phyloP scores from a whole-genome alignment of 1,284 basidiomycete genomes.

The Coriolopsis trogii region DNA sequence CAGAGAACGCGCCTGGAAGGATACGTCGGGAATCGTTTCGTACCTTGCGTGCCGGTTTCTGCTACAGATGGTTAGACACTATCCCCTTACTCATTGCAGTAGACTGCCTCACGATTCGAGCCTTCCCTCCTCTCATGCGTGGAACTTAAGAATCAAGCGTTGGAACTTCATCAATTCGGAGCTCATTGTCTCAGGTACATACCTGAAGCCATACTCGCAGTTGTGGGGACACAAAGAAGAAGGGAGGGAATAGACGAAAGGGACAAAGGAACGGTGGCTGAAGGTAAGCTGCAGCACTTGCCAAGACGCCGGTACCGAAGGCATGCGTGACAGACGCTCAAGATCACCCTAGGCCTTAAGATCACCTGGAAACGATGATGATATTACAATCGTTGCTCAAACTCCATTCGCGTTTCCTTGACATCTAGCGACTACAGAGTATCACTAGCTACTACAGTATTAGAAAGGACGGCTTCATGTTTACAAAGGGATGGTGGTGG shows the following conservation, averaged over 20 bases:
- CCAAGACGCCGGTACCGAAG: no score
- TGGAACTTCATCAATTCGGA: neutral
- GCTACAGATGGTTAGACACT: conserved; percentile 22
- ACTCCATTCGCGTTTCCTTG: conserved; percentile 7
- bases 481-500: conserved; percentile 23
- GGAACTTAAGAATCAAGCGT: conserved; percentile 16
- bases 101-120: conserved; percentile 47
- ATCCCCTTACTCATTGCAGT: conserved; percentile 18
- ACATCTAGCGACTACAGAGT: conserved; percentile 15
- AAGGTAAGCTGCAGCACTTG: no score
- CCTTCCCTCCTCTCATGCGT: conserved; percentile 32
- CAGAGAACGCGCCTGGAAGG: conserved; percentile 3
- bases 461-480: conserved; percentile 11
- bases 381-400: neutral
- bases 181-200: neutral
- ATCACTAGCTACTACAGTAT: conserved; percentile 25
- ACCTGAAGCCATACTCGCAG: conserved; percentile 17
- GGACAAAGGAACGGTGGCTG: conserved; percentile 9
- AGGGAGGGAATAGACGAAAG: neutral
- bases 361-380: neutral
- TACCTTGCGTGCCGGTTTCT: conserved; percentile 64
- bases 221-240: neutral
- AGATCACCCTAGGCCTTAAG: no score
- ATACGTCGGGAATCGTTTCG: conserved; percentile 13
- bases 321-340: no score